These are phyloP conservation scores for Rhizophagus prolifer DNA, from an alignment of 192 early-diverging fungal genomes.

Conservation along the genomic window DNA sequence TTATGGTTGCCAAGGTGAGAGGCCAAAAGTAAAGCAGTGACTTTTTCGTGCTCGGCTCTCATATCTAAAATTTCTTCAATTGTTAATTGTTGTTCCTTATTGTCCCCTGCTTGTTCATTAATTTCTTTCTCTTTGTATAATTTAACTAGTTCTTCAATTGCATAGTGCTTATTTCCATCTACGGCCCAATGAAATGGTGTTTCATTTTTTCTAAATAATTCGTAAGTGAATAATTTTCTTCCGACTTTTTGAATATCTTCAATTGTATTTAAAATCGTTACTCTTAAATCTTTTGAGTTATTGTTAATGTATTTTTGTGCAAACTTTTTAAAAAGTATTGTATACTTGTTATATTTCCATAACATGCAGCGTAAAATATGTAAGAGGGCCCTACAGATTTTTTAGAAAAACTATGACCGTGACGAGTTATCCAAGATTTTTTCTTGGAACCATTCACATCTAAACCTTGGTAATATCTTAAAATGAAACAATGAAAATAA, in stretches of 20 bases:
- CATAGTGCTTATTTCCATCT: neutral
- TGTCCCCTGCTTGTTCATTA: neutral
- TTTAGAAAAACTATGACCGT: neutral
- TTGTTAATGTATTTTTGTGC: neutral
- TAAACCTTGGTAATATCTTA: constrained; percentile 8
- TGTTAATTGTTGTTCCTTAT: neutral
- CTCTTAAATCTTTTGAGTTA: too few relatives aligned
- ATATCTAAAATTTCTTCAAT: constrained; percentile 5
- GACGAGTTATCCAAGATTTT: neutral
- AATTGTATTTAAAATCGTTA: neutral
- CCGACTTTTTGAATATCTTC: constrained; percentile 14
- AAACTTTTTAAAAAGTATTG: constrained; percentile 9
- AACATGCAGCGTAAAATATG: neutral
- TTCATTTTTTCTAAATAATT: neutral
- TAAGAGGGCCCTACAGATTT: neutral
- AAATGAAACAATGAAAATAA: neutral
- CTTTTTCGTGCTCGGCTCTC: neutral
- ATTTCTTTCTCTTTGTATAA: neutral
- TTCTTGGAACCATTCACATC: constrained; percentile 9
- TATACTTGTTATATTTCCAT: neutral
- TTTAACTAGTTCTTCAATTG: constrained; percentile 2
- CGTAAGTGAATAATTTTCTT: neutral
- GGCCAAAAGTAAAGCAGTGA: neutral
- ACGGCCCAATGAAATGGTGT: neutral
- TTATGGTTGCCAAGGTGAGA: neutral